These are phyloP conservation scores for Chaetomium sp. DNA, from an alignment of 2,329 filamentous ascomycete genomes.

Conservation along the genomic window DNA sequence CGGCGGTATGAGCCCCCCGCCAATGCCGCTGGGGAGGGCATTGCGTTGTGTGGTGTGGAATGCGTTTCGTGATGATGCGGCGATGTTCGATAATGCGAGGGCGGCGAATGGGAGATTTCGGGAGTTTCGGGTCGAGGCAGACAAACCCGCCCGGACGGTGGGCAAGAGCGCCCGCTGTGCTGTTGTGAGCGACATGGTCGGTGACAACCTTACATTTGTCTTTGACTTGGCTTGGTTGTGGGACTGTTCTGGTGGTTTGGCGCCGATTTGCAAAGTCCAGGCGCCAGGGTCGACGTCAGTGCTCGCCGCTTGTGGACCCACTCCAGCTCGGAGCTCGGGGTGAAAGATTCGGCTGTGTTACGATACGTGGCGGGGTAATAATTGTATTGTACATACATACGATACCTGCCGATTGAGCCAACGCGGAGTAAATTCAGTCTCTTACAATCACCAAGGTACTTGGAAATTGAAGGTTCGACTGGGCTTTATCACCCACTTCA, in stretches of 20 bases:
- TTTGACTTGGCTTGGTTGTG: background rate
- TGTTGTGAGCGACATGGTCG: constrained; percentile 36
- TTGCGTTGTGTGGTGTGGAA: constrained; percentile 34
- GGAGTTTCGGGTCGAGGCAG: constrained; percentile 4
- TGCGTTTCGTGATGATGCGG: constrained; percentile 8
- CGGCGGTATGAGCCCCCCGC: constrained; percentile 51
- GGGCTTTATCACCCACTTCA: no score
- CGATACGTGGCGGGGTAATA: background rate
- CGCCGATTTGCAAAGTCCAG: background rate
- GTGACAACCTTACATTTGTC: constrained; percentile 17
- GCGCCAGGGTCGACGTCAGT: constrained; percentile 19
- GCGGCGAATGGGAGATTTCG: constrained; percentile 7
- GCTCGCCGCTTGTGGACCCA: constrained; percentile 7
- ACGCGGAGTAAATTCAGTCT: no score
- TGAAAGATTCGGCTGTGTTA: background rate
- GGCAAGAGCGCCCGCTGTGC: constrained; percentile 35
- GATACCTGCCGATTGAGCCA: no score
- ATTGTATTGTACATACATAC: background rate
- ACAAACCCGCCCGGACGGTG: constrained; percentile 29
- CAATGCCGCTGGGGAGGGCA: constrained; percentile 33
- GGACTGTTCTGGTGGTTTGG: background rate
- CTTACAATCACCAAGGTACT: no score
- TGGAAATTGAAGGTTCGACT: no score
- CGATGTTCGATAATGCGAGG: constrained; percentile 7
- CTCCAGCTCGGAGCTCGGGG: background rate